Base-by-base conservation (phyloP, 192 early-diverging fungal species). In the Mortierella alpina region DNA sequence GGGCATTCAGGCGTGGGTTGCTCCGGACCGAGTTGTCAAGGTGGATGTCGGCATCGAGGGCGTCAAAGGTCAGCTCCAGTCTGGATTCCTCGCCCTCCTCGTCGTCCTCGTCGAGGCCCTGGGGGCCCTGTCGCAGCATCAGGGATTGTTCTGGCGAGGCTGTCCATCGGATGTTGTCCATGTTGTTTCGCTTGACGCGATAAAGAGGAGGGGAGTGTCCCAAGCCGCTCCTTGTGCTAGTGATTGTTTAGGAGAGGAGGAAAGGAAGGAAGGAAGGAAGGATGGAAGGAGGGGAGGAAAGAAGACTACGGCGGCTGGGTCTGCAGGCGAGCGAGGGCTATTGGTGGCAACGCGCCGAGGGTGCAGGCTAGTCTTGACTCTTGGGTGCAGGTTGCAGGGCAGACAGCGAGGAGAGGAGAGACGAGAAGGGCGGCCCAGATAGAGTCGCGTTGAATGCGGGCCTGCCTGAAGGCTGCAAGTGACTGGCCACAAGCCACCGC, bases 21-120 rank as follows among this genome's bases (percentile, higher is more conserved):
- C 75, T 67, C 58, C 60, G 41, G 2, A 72, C 44, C 46, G 77
- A 80, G 14, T 80, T 66, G 39, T 80, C 77, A 2, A 72, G 49
- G 70, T 80, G 42, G 49, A 80, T 80, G 61, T 80, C 77, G 17
- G 77, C 77, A 14, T 80, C 70, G 41, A 80, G 72, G 52, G 69
- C 77, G 50, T 80, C 70, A 55, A 80, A 63, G 49, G 55, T 72
- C 39, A 80, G 49, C 12, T 80, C 65, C 3, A 80, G 52, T 54
- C 66, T 62, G 47, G 77, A 80, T 44, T 72, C 77, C 50, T 80
- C 77, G 15, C 77, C 77, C 14, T 80, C 77, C 41, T 80, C 77
- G 14, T 80, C 77, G 15, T 80, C 77, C 2, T 72, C 69, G 8
- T 64, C 70, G 0, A 61, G n/a, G n/a, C 70, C 77, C 5, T 68